These are phyloP conservation scores for Boletellus ananiceps DNA, from an alignment of 768 basidiomycete genomes.

Conservation along the genomic window DNA sequence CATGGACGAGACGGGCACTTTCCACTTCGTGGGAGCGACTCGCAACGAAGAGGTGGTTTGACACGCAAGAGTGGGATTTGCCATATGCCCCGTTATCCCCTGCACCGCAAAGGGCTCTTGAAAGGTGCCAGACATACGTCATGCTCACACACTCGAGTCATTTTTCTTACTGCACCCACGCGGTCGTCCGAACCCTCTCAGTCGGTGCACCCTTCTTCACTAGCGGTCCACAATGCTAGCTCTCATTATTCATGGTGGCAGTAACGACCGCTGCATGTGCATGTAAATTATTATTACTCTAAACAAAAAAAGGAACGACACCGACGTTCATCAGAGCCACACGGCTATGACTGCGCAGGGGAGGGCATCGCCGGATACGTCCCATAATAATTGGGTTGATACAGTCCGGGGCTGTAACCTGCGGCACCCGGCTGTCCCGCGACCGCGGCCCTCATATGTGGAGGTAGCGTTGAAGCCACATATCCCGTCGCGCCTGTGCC, in stretches of 20 bases:
- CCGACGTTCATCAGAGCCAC: neutral
- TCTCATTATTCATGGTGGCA: slow-evolving; percentile 18
- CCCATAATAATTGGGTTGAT: slow-evolving; percentile 31
- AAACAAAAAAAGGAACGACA: slow-evolving; percentile 5
- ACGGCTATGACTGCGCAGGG: slow-evolving; percentile 26
- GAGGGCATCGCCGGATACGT: slow-evolving; percentile 31
- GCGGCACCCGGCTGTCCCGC: slow-evolving; percentile 21
- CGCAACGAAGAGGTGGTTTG: slow-evolving; percentile 30
- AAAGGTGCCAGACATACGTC: slow-evolving; percentile 19
- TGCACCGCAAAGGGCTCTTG: too few species aligned
- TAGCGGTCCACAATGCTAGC: neutral
- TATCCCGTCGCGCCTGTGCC: slow-evolving; percentile 23
- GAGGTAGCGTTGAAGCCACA: slow-evolving; percentile 37
- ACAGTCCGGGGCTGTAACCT: slow-evolving; percentile 20
- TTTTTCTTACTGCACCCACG: neutral
- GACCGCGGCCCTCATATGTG: slow-evolving; percentile 34
- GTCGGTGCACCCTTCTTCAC: neutral
- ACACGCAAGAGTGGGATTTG: slow-evolving; percentile 19
- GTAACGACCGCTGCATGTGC: slow-evolving; percentile 10
- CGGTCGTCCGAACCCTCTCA: neutral
- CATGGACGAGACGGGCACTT: slow-evolving; percentile 15
- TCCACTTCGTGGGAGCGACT: slow-evolving; percentile 24
- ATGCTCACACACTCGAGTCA: too few species aligned
- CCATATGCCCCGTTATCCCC: too few species aligned
- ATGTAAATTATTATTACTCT: slow-evolving; percentile 19